Percentiles rank a stretch among this genome's conserved stretches.
phyloP scores from a whole-genome alignment of 2,329 filamentous ascomycete genomes.

The Diplodia mutila region DNA sequence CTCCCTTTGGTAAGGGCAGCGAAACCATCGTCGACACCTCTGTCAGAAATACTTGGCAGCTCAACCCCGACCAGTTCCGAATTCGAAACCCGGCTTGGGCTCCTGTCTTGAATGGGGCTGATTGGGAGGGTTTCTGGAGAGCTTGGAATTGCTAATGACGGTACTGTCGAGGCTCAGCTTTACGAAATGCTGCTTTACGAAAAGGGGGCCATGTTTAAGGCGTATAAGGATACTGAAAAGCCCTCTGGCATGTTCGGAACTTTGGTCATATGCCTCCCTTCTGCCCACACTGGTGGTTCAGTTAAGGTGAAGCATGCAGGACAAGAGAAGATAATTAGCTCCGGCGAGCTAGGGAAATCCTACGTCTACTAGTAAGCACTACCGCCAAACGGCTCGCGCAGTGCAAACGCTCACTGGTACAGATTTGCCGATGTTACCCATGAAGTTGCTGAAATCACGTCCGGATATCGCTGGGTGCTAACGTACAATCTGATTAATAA shows the following conservation, averaged over 20 bases:
- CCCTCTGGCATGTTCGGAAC: slow-evolving; percentile 56
- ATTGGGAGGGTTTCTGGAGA: slow-evolving; percentile 27
- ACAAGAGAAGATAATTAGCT: too few relatives aligned
- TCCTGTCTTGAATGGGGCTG: slow-evolving; percentile 28
- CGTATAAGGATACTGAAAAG: slow-evolving; percentile 54
- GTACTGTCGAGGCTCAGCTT: slow-evolving; percentile 31
- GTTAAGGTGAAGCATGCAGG: slow-evolving; percentile 48
- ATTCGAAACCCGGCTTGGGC: slow-evolving; percentile 34
- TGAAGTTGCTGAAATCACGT: too few relatives aligned
- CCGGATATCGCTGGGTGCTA: too few relatives aligned
- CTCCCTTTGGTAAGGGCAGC: slow-evolving; percentile 38
- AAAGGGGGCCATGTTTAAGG: slow-evolving; percentile 53
- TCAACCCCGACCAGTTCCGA: slow-evolving; percentile 33
- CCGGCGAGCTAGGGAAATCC: too few relatives aligned
- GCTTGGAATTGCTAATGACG: slow-evolving; percentile 25
- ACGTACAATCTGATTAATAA: too few relatives aligned
- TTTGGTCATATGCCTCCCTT: slow-evolving; percentile 55
- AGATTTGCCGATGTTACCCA: too few relatives aligned
- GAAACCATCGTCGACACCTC: slow-evolving; percentile 38
- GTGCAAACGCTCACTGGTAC: too few relatives aligned
- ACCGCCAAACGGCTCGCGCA: too few relatives aligned
- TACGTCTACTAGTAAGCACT: too few relatives aligned
- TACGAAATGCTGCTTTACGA: too few relatives aligned
- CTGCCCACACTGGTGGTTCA: slow-evolving; percentile 52
- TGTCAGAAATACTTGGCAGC: slow-evolving; percentile 39